These are phyloP conservation scores for Peronosclerospora sorghi DNA, from an alignment of 352 stramenopile genomes.

Conservation along the genomic window DNA sequence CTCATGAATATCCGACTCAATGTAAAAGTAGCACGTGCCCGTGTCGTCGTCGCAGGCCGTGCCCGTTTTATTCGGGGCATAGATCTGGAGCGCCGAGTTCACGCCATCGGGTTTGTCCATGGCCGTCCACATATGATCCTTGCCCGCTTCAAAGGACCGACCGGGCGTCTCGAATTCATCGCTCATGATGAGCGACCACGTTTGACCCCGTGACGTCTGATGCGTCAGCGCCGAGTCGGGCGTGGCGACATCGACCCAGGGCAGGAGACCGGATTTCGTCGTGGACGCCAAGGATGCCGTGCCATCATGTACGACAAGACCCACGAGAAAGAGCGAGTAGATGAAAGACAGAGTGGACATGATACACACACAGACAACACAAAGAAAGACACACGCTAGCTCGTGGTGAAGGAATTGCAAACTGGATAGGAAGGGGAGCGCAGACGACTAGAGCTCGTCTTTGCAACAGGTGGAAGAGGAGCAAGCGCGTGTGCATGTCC, in stretches of 20 bases:
- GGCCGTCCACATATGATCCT: slow-evolving; percentile 90
- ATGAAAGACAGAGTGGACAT: too few species aligned
- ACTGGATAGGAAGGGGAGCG: too few species aligned
- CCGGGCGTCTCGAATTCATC: slow-evolving; percentile 59
- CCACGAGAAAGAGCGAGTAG: too few species aligned
- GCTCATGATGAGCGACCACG: slow-evolving; percentile 61
- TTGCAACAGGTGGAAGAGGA: too few species aligned
- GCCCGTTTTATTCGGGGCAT: slow-evolving; percentile 50
- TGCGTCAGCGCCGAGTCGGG: slow-evolving; percentile 24
- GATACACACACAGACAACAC: too few species aligned
- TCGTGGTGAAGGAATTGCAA: too few species aligned
- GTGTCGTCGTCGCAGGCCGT: slow-evolving; percentile 41
- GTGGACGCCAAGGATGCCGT: slow-evolving; percentile 13
- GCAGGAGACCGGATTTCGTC: slow-evolving; percentile 38
- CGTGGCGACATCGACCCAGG: slow-evolving; percentile 58
- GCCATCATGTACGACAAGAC: too few species aligned
- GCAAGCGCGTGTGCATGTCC: too few species aligned
- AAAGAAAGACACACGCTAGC: too few species aligned
- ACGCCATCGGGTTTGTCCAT: slow-evolving; percentile 56
- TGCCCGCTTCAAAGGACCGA: slow-evolving; percentile 57
- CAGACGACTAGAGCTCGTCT: too few species aligned
- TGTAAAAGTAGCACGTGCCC: slow-evolving; percentile 47
- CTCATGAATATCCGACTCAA: slow-evolving; percentile 33
- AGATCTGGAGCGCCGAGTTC: slow-evolving; percentile 53
- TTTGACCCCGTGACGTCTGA: slow-evolving; percentile 35